These are phyloP conservation scores for Tephrocybe sp. DNA, from an alignment of 768 basidiomycete species.

Conservation along the genomic window DNA sequence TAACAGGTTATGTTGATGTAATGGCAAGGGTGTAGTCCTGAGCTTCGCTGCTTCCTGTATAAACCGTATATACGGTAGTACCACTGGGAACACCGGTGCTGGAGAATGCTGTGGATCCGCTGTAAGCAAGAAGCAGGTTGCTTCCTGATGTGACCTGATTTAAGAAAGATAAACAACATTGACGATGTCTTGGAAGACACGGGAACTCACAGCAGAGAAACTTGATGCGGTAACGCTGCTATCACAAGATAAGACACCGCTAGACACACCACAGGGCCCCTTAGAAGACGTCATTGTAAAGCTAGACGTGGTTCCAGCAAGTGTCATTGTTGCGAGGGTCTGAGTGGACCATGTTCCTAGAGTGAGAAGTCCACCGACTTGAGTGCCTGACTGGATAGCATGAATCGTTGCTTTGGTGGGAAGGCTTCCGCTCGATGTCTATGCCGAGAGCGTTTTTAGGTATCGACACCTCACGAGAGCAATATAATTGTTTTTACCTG, in stretches of 20 bases:
- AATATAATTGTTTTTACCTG: conserved; percentile 8
- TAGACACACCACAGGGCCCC: conserved; percentile 51
- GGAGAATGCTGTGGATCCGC: conserved; percentile 47
- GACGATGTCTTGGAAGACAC: background rate
- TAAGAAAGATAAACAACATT: conserved; percentile 1
- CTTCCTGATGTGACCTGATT: conserved; percentile 44
- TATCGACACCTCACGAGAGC: too few relatives aligned
- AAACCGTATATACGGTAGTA: conserved; percentile 36
- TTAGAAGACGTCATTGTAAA: conserved; percentile 61
- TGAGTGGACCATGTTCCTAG: conserved; percentile 60
- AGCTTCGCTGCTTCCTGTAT: conserved; percentile 29
- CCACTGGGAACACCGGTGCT: conserved; percentile 54
- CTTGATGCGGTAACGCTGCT: conserved; percentile 43
- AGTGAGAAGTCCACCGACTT: conserved; percentile 50
- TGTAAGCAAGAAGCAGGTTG: conserved; percentile 44
- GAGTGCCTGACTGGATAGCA: conserved; percentile 32
- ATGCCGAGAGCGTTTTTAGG: background rate
- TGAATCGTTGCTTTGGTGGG: conserved; percentile 46
- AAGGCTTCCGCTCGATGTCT: conserved; percentile 23
- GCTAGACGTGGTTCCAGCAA: conserved; percentile 43
- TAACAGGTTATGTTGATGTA: conserved; percentile 25
- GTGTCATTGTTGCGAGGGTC: conserved; percentile 53
- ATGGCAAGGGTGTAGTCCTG: conserved; percentile 38
- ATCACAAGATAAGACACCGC: conserved; percentile 47
- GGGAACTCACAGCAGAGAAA: conserved; percentile 49